phyloP scores from a whole-genome alignment of 2,329 filamentous ascomycete genomes.

The Neofusicoccum cordaticola region DNA sequence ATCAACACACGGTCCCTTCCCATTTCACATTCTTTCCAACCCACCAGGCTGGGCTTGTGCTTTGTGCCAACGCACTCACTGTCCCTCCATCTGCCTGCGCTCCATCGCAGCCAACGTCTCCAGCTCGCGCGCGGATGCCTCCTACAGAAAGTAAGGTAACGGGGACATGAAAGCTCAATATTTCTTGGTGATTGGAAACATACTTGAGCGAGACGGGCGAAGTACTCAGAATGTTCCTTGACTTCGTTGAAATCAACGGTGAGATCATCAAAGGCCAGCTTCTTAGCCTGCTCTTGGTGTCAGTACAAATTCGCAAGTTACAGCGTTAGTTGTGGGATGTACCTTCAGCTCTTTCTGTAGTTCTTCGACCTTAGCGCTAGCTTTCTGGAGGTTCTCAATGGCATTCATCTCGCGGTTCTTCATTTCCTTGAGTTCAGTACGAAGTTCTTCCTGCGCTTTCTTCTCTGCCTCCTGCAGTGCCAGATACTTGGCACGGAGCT shows the following conservation, averaged over 20 bases:
- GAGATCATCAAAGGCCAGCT: not conserved
- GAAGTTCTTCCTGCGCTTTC: not conserved
- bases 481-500: not conserved
- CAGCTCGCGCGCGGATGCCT: not conserved
- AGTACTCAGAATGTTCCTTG: not conserved
- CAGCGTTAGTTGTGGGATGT: no score
- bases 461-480: not conserved
- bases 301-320: not conserved
- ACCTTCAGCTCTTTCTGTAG: not conserved
- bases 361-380: not conserved
- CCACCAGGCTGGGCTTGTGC: not conserved
- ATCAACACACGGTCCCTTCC: not conserved
- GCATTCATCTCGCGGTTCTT: not conserved
- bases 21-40: not conserved
- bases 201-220: not conserved
- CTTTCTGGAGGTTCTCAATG: not conserved
- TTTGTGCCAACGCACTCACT: not conserved
- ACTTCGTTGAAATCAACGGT: not conserved
- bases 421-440: not conserved
- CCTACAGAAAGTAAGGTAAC: not conserved
- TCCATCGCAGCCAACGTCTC: not conserved
- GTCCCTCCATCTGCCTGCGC: not conserved
- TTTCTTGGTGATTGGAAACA: not conserved
- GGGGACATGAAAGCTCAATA: not conserved
- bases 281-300: not conserved